Evolutionary conservation across 1,139 yeast species (phyloP).

Genomic region (Kodamaea alishanica): DNA sequence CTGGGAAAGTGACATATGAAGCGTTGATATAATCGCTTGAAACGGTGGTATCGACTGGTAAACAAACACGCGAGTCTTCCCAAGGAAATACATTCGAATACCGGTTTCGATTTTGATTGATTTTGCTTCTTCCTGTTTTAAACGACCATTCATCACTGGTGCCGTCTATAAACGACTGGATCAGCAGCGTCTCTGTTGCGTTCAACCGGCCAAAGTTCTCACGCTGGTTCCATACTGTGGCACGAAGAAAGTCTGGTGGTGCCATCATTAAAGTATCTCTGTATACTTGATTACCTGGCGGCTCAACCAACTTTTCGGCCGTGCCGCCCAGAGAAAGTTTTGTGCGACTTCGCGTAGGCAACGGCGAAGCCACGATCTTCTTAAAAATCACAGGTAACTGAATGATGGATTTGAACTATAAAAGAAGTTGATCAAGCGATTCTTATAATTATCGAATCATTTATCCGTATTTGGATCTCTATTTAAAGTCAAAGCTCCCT

Average conservation of each 20-base stretch:
- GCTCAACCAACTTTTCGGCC: conserved; percentile 1
- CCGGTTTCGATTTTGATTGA: conserved; percentile 31
- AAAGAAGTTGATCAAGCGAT: too few species aligned
- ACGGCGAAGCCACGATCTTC: conserved; percentile 9
- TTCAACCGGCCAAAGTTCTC: conserved; percentile 15
- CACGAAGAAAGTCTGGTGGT: conserved; percentile 9
- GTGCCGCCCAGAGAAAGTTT: not conserved
- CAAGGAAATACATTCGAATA: conserved; percentile 45
- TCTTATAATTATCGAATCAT: too few species aligned
- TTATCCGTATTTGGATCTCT: too few species aligned
- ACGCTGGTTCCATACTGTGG: conserved; percentile 9
- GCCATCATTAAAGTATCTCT: not conserved
- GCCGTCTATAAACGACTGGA: conserved; percentile 6
- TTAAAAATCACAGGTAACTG: conserved; percentile 11
- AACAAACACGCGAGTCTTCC: conserved; percentile 33
- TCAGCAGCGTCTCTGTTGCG: conserved; percentile 11
- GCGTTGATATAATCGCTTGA: conserved; percentile 42
- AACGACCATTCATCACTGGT: conserved; percentile 23
- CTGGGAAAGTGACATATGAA: conserved; percentile 26
- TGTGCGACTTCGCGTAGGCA: not conserved
- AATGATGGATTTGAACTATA: conserved; percentile 5
- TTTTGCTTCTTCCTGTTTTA: conserved; percentile 16
- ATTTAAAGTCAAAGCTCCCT: too few species aligned
- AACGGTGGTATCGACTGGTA: conserved; percentile 20
- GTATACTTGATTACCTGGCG: not conserved